These are phyloP conservation scores for Penicillium flavigenum DNA, from an alignment of 495 filamentous ascomycete genomes.

Conservation along the genomic window DNA sequence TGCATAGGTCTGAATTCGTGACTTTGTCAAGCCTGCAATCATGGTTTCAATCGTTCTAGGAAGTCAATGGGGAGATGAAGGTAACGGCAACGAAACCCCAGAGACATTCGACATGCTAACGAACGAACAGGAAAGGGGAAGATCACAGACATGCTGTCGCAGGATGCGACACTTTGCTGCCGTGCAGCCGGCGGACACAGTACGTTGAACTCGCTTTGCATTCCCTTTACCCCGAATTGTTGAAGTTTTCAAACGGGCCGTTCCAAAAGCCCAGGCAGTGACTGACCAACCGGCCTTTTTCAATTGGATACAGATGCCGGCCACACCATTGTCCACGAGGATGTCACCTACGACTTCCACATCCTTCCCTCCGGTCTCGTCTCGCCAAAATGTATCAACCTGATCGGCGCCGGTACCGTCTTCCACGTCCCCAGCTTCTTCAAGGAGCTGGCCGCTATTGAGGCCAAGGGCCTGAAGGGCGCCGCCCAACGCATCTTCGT, in stretches of 20 bases:
- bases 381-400: conserved; percentile 72
- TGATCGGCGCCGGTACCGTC: conserved; percentile 84
- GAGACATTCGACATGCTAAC: conserved; percentile 10
- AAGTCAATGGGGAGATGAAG: conserved; percentile 71
- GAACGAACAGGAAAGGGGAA: conserved; percentile 60
- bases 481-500: conserved; percentile 70
- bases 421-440: conserved; percentile 86
- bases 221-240: background rate
- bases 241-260: conserved; percentile 11
- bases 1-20: conserved; percentile 2
- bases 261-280: conserved; percentile 4
- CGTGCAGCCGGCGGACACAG: conserved; percentile 70
- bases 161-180: conserved; percentile 55
- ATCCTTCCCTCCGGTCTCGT: conserved; percentile 71
- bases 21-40: conserved; percentile 11
- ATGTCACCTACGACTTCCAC: conserved; percentile 69
- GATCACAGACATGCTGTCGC: conserved; percentile 65
- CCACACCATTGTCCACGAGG: conserved; percentile 61
- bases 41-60: conserved; percentile 65
- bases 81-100: conserved; percentile 20
- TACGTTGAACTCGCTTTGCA: conserved; percentile 25
- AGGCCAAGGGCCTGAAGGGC: conserved; percentile 68
- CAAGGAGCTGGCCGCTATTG: conserved; percentile 71
- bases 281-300: conserved; percentile 14
- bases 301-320: conserved; percentile 41